Evolutionary conservation across 2,329 filamentous ascomycete genomes (phyloP), one percentile per base, ranked within the genome.

Genomic region (Penicillium paneum): DNA sequence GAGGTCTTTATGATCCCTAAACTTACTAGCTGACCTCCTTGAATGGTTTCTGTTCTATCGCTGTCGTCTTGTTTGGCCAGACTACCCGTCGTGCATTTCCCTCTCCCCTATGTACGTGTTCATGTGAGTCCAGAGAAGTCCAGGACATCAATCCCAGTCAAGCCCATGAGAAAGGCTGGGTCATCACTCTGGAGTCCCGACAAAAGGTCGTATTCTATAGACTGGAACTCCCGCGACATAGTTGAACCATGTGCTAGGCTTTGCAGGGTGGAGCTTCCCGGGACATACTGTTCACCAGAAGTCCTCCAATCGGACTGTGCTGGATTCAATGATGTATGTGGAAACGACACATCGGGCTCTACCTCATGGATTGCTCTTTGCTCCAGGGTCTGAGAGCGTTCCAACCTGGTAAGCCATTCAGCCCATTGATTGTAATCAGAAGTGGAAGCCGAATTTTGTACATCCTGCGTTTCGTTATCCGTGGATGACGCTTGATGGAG

Each of bases 101-200:
- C 8, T 13, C 31, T 28, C 7, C 31, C 8, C 12, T 32, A 32
- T 12, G 13, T 36, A 19, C n/a, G 19, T 36, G 12, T 11, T 32
- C 15, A 49, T 15, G 55, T 54, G n/a, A 60, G 21, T 5, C 40
- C 49, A 8, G 55, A 58, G 13, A 58, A 56, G 69, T 64, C 62
- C 11, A 68, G 46, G 24, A 65, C 55, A 54, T 66, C 64, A 24
- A 67, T 49, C 3, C 66, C 66, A n/a, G 64, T 68, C 13, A 69
- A 50, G 1, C 65, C 65, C 60, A 64, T 67, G n/a, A 68, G 54
- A 29, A 66, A 65, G 2, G 60, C 55, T 24, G 65, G 65, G 26
- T 67, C 62, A 45, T 67, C 64, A 13, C 49, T 58, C 45, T 61
- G 60, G 5, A 64, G 40, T 13, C 48, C 52, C 6, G 57, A 58